These are phyloP conservation scores for Podospora fimiseda DNA, from an alignment of 495 filamentous ascomycete genomes.

Conservation along the genomic window DNA sequence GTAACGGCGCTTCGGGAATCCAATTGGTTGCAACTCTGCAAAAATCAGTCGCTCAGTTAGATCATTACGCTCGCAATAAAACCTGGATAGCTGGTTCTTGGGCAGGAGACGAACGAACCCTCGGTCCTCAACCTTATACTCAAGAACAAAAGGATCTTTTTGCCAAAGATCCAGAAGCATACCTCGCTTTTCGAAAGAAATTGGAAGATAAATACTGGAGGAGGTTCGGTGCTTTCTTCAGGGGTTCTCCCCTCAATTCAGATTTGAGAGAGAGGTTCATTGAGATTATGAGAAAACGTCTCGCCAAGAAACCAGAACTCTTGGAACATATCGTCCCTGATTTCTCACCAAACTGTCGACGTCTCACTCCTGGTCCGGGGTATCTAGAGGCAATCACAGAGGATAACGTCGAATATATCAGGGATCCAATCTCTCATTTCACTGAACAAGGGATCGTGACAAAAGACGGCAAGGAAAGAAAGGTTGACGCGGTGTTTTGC, in stretches of 20 bases:
- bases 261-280: constrained; percentile 46
- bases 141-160: constrained; percentile 40
- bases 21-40: constrained; percentile 56
- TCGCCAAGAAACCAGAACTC: constrained; percentile 50
- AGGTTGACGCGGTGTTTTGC: constrained; percentile 59
- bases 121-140: constrained; percentile 44
- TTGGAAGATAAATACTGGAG: constrained; percentile 54
- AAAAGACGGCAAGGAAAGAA: constrained; percentile 41
- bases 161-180: constrained; percentile 37
- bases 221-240: constrained; percentile 50
- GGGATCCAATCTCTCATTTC: constrained; percentile 49
- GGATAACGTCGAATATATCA: constrained; percentile 57
- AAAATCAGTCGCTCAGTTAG: constrained; percentile 46
- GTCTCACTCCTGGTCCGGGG: constrained; percentile 63
- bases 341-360: constrained; percentile 61
- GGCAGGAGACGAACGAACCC: constrained; percentile 35
- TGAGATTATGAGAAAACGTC: constrained; percentile 43
- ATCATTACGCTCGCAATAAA: constrained; percentile 59
- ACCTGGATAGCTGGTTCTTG: constrained; percentile 61
- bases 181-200: constrained; percentile 38
- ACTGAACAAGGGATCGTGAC: constrained; percentile 52
- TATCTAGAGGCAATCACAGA: constrained; percentile 64
- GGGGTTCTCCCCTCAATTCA: constrained; percentile 46
- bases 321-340: constrained; percentile 52
- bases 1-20: constrained; percentile 51